These are phyloP conservation scores for Fusarium sp. DNA, from an alignment of 2,329 filamentous ascomycete species.

Conservation along the genomic window DNA sequence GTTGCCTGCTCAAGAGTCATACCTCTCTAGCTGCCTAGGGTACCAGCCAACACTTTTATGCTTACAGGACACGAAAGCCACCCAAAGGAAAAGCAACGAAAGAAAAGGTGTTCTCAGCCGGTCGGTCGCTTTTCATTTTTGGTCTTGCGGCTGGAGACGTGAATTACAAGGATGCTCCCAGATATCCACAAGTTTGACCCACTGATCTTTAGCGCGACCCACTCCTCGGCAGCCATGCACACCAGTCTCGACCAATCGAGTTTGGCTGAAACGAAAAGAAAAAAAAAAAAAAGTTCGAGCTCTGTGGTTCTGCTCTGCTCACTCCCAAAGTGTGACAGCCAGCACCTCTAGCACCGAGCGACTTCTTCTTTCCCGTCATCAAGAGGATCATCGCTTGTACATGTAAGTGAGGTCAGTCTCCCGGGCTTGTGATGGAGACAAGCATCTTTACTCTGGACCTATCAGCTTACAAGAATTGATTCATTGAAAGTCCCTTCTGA, in stretches of 20 bases:
- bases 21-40: not conserved
- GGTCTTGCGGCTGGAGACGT: conserved; percentile 32
- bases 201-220: conserved; percentile 48
- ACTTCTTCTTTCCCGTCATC: conserved; percentile 16
- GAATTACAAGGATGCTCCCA: conserved; percentile 33
- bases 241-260: conserved; percentile 49
- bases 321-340: conserved; percentile 23
- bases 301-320: conserved; percentile 44
- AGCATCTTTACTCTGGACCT: conserved; percentile 17
- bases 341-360: conserved; percentile 12
- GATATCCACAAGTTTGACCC: conserved; percentile 35
- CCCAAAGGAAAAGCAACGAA: not conserved
- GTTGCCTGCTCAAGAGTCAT: conserved; percentile 30
- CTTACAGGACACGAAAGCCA: conserved; percentile 3
- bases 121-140: conserved; percentile 21
- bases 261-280: conserved; percentile 42
- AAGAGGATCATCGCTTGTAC: conserved; percentile 24
- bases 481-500: conserved; percentile 36
- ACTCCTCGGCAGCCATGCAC: conserved; percentile 51
- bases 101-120: conserved; percentile 7
- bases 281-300: conserved; percentile 52
- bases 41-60: conserved; percentile 9
- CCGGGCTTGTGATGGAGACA: conserved; percentile 24
- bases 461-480: conserved; percentile 43
- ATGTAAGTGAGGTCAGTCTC: conserved; percentile 20